A percentile compares a stretch with the other conserved stretches of the same genome.
phyloP scores from a whole-genome alignment of 179 eudicot genomes.

The Beta macrorhiza region DNA sequence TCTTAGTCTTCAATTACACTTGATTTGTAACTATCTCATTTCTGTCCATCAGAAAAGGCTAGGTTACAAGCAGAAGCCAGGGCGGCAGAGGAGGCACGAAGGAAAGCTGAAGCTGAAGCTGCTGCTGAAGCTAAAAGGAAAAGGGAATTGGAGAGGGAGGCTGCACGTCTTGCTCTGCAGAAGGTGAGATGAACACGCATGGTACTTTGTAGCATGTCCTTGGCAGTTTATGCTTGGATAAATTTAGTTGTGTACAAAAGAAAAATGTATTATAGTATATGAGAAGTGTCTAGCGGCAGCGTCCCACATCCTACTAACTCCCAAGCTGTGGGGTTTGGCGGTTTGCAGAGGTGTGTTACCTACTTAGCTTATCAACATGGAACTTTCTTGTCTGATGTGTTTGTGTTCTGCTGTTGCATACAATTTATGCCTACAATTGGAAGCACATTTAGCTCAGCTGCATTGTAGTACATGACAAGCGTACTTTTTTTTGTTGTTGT shows the following conservation, averaged over 20 bases:
- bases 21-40: slow-evolving; percentile 14
- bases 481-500: too few species aligned
- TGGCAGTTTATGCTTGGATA: slow-evolving; percentile 2
- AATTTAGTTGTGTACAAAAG: background rate
- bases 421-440: background rate
- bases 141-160: slow-evolving; percentile 92
- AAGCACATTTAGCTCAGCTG: background rate
- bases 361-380: too few species aligned
- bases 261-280: background rate
- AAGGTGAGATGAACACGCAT: slow-evolving; percentile 46
- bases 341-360: background rate
- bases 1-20: slow-evolving; percentile 14
- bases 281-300: background rate
- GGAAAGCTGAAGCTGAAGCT: slow-evolving; percentile 72
- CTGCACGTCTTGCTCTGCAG: slow-evolving; percentile 80
- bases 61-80: slow-evolving; percentile 89
- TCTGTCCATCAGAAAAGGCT: slow-evolving; percentile 66
- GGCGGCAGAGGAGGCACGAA: slow-evolving; percentile 93
- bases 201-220: background rate
- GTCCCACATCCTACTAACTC: background rate
- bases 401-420: too few species aligned
- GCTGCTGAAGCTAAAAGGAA: slow-evolving; percentile 78
- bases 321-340: background rate
- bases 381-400: background rate
- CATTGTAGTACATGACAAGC: background rate